Base-by-base conservation (phyloP, 306 rosid genomes). In the Clitoria ternatea region DNA sequence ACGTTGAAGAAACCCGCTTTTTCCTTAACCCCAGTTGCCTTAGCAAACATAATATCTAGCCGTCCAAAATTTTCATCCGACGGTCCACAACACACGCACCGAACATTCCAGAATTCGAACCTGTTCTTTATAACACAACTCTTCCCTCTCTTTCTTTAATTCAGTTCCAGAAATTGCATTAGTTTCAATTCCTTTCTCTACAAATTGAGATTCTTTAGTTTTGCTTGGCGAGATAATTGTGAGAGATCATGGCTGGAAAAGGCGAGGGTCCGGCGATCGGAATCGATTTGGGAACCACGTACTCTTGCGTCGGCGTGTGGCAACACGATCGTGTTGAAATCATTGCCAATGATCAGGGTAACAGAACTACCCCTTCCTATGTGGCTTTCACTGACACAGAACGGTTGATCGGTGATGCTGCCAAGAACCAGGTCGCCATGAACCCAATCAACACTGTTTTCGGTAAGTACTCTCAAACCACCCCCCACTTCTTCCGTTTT, bases 271-370 rank as follows among this genome's bases (percentile, higher is more conserved):
- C 86, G 7, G 84, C 84, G 4, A 85, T 85, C 3, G 89, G 89
- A 73, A 85, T 85, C 32, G 89, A 85, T 37, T 19, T 85, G 45
- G 89, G 89, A 9, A 85, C 86, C 0, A 85, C 86, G 0, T 85
- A 81, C 15, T 85, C 89, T 0, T 85, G 86, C 14, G 86, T 81
- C 4, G 86, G 86, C 1, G 84, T 81, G 26, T 85, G 89, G 89
- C 89, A 81, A 22, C 82, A 79, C 11, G 89, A 85, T 50, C 84
- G 86, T 26, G 89, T 85, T 4, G 89, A 85, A 50, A 85, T 85
- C 80, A 81, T 85, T 42, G 84, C 89, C 17, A 85, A 85, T 29
- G 86, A 85, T 29, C 89, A 81, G 23, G 89, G 86, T 37, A 85
- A 85, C 70, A 78, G 84, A 29, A 85, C 84, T 20, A 85, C 89